Base-by-base conservation (phyloP, 768 basidiomycete species). In the Pleurotus salmoneostramineus region DNA sequence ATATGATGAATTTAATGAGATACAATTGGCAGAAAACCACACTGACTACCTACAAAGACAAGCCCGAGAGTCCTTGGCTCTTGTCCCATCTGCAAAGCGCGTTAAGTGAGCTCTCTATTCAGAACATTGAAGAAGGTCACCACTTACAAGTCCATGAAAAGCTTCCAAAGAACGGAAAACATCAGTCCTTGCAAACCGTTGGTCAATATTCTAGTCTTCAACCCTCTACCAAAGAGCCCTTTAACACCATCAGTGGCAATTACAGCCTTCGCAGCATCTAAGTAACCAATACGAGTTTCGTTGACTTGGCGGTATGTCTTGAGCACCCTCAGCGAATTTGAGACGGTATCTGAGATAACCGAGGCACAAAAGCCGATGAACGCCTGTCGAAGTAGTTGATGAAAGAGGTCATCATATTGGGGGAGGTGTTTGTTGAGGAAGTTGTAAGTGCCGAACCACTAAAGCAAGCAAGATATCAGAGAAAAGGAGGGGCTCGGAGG, bases 291-390 rank as follows among this genome's bases (percentile, higher is more conserved):
- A 33, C 84, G 81, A 4, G 83, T 83, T 60, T 89, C 87, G 66
- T 94, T 84, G 34, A 95, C 93, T 69, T 98, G 96, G 12, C 95
- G 77, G 72, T 97, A 98, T 0, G 96, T 98, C 80, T 98, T 98
- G 67, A 98, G 73, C 2, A 98, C 95, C 15, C 93, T 83, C 1
- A 98, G 75, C 4, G 89, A 93, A 74, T 98, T 98, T 45, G 89
- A 92, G 43, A 89, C 67, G 1, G 87, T 89, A 67, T 98, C 96
- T 8, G 92, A 95, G 2, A 86, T 77, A 54, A 97, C 77, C 4
- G 92, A 93, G 0, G 95, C 93, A 33, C 74, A 78, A 70, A 98
- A 98, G 0, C 95, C 96, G 61, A 98, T 97, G 69, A 95, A 83
- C 0, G 94, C 95, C 46, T 93, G 89, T 14, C 96, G 86, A 1